Percentiles rank a stretch among this genome's conserved stretches.
phyloP scores from a whole-genome alignment of 179 eudicot genomes.

The Nepenthes alata region DNA sequence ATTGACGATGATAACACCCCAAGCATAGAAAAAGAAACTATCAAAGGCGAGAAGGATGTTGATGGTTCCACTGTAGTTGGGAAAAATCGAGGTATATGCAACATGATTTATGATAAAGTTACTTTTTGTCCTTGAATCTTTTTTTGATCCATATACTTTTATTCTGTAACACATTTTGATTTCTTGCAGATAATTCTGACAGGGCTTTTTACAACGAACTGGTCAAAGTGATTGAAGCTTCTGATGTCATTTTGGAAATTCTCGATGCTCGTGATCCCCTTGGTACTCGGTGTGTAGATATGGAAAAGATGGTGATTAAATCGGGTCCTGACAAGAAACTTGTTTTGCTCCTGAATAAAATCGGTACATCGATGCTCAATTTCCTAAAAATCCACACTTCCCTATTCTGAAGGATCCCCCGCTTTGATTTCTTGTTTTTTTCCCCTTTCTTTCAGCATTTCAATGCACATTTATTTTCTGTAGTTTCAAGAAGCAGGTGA shows the following conservation, averaged over 20 bases:
- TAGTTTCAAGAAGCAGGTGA: background rate
- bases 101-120: background rate
- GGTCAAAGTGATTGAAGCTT: constrained; percentile 68
- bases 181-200: constrained; percentile 53
- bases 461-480: background rate
- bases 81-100: constrained; percentile 41
- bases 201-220: constrained; percentile 87
- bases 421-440: background rate
- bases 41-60: constrained; percentile 21
- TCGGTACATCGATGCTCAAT: constrained; percentile 34
- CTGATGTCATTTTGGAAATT: constrained; percentile 85
- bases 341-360: constrained; percentile 83
- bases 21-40: constrained; percentile 22
- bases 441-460: background rate
- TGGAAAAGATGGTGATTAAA: constrained; percentile 84
- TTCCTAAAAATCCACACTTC: background rate
- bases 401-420: no score
- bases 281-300: constrained; percentile 81
- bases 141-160: background rate
- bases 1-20: constrained; percentile 41
- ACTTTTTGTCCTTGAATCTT: background rate
- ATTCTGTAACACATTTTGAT: background rate
- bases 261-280: constrained; percentile 98
- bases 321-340: constrained; percentile 79
- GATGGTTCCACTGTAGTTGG: constrained; percentile 17